Base-by-base conservation (phyloP, 2,329 filamentous ascomycete species). In the Teratosphaeria gauchensis region DNA sequence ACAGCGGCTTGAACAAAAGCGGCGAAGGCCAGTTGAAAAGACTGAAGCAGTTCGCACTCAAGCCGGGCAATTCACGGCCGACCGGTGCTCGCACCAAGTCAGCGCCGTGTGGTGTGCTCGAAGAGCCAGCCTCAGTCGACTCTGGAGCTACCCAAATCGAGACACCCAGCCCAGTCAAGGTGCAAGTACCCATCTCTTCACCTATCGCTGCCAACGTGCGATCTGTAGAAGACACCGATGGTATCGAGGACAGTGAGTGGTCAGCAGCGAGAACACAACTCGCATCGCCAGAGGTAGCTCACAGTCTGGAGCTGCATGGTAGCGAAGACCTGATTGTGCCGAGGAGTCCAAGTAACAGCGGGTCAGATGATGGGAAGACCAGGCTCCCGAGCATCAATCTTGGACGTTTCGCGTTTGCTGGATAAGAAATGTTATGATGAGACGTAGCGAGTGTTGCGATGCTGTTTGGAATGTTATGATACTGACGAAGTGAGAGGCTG, bases 301-400 rank as follows among this genome's bases (percentile, higher is more conserved):
- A 59, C 16, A 59, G 63, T 31, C 64, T 65, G 14, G 63, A 65
- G 1, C 54, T 72, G 7, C 73, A 74, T 59, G 77, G 77, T 12
- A 79, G 77, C 60, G 77, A 80, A 61, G 77, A 80, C 55, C 59
- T 78, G 19, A 64, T 79, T 14, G 70, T 79, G 0, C 76, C 75
- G 0, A 73, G 78, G 51, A 79, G 77, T 63, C 70, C 70, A 19
- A 74, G 75, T 38, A 72, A 66, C 16, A 73, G 74, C 46, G 71
- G 69, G 30, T 69, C 73, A 1, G 69, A 57, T 4, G 72, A 73
- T 48, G 69, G 61, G 19, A 71, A 72, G 38, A 68, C 68, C 51
- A 65, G 69, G 1, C 68, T 69, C 51, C 72, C 73, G 6, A 62
- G 55, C 52, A 65, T 77, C 21, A 71, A 73, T 62, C 67, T 78